Evolutionary conservation across 2,329 filamentous ascomycete species (phyloP).

Genomic region (Fusarium torreyae): DNA sequence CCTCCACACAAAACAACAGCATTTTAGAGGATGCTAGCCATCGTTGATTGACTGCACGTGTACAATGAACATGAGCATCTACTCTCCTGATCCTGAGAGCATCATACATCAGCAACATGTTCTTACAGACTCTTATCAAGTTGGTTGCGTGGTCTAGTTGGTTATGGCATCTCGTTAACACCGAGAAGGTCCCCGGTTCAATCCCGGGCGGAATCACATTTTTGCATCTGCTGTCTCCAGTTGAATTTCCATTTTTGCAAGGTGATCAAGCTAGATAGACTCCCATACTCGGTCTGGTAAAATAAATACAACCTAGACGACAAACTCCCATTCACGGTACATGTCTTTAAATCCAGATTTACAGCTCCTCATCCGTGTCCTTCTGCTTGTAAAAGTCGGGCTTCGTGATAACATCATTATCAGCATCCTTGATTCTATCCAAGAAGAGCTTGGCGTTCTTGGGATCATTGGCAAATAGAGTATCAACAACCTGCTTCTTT

Average conservation of each 20-base stretch:
- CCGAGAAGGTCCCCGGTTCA: neutral
- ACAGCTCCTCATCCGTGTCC: slow-evolving; percentile 16
- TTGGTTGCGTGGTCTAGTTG: neutral
- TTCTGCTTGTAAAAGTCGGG: slow-evolving; percentile 42
- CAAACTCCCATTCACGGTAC: too few relatives aligned
- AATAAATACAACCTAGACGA: too few relatives aligned
- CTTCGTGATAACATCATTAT: slow-evolving; percentile 69
- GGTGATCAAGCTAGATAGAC: neutral
- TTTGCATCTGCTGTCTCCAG: fast-evolving
- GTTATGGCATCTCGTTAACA: neutral
- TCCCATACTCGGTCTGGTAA: too few relatives aligned
- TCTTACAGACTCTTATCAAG: too few relatives aligned
- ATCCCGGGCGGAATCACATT: neutral
- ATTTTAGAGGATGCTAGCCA: too few relatives aligned
- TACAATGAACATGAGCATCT: too few relatives aligned
- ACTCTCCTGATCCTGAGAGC: too few relatives aligned
- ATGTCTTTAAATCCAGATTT: neutral
- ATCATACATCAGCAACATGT: too few relatives aligned
- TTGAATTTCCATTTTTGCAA: neutral
- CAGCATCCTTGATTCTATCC: slow-evolving; percentile 71
- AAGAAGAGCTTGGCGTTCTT: slow-evolving; percentile 75
- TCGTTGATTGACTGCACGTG: too few relatives aligned
- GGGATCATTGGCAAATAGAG: slow-evolving; percentile 74
- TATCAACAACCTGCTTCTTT: slow-evolving; percentile 74
- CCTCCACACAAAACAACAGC: too few relatives aligned